phyloP scores from a whole-genome alignment of 2,329 filamentous ascomycete species.

The Drechmeria coniospora region DNA sequence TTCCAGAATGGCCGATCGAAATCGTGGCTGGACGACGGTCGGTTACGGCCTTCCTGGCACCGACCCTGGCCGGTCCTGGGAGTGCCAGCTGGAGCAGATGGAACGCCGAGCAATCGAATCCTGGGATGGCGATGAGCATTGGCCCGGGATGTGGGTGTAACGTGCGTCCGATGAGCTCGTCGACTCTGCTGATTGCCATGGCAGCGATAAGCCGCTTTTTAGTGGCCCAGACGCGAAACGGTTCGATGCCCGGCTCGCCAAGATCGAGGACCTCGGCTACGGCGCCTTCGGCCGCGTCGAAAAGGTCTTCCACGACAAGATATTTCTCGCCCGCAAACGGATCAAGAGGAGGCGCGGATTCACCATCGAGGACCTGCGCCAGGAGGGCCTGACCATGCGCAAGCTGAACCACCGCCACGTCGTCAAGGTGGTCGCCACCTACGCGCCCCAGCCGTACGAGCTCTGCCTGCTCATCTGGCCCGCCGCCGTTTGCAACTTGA shows the following conservation, averaged over 20 bases:
- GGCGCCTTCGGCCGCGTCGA: slow-evolving; percentile 29
- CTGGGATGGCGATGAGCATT: slow-evolving; percentile 17
- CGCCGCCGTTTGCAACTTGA: slow-evolving; percentile 29
- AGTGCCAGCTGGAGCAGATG: slow-evolving; percentile 14
- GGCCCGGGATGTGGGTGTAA: slow-evolving; percentile 18
- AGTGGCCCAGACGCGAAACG: slow-evolving; percentile 16
- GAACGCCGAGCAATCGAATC: slow-evolving; percentile 15
- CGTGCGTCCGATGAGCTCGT: too few relatives aligned
- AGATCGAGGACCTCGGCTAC: slow-evolving; percentile 22
- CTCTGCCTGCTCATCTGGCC: slow-evolving; percentile 32
- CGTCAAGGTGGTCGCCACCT: slow-evolving; percentile 30
- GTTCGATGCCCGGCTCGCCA: slow-evolving; percentile 16
- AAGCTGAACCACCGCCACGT: slow-evolving; percentile 31
- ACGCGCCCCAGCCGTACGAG: slow-evolving; percentile 22
- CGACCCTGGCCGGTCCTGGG: slow-evolving; percentile 9
- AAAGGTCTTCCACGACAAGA: slow-evolving; percentile 22
- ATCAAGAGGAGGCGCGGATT: slow-evolving; percentile 20
- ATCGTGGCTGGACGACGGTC: slow-evolving; percentile 17
- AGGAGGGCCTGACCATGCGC: slow-evolving; percentile 31
- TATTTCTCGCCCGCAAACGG: slow-evolving; percentile 30
- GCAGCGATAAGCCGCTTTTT: slow-evolving; percentile 15
- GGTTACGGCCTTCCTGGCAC: slow-evolving; percentile 11
- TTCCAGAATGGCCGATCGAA: slow-evolving; percentile 14
- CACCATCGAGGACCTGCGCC: slow-evolving; percentile 24
- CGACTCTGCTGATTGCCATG: background rate